phyloP scores from a whole-genome alignment of 2,329 filamentous ascomycete genomes.

The Neonectria magnoliae region DNA sequence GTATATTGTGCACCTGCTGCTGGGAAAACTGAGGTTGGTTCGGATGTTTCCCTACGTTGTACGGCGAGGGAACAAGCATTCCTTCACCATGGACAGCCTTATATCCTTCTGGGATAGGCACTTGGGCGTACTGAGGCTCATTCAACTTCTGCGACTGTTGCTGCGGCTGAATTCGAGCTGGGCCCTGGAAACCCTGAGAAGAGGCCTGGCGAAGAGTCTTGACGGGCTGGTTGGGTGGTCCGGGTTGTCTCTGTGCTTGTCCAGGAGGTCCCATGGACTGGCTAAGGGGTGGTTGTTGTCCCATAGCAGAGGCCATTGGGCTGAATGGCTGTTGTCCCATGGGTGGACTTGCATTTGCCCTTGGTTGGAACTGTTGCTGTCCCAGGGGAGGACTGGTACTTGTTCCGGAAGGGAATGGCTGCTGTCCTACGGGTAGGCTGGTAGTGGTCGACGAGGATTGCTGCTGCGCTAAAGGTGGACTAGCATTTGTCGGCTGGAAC shows the following conservation, averaged over 20 bases:
- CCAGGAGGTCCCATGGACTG: conserved; percentile 1
- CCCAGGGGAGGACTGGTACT: conserved; percentile 21
- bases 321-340: conserved; percentile 31
- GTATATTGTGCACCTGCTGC: conserved; percentile 25
- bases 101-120: conserved; percentile 53
- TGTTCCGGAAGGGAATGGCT: neutral
- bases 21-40: conserved; percentile 26
- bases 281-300: conserved; percentile 18
- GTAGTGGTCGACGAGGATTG: neutral
- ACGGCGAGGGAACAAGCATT: conserved; percentile 41
- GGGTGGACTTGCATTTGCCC: conserved; percentile 23
- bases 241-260: conserved; percentile 6
- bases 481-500: conserved; percentile 2
- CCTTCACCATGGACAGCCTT: conserved; percentile 51
- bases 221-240: neutral
- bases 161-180: conserved; percentile 11
- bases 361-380: conserved; percentile 25
- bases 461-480: conserved; percentile 21
- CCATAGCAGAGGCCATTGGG: conserved; percentile 4
- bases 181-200: conserved; percentile 5
- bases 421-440: neutral
- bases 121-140: conserved; percentile 50
- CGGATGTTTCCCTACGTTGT: conserved; percentile 37
- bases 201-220: conserved; percentile 4
- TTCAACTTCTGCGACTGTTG: conserved; percentile 21